Percentiles rank a stretch among this genome's conserved stretches.
phyloP scores from a whole-genome alignment of 2,329 filamentous ascomycete genomes.

The Talaromyces islandicus region DNA sequence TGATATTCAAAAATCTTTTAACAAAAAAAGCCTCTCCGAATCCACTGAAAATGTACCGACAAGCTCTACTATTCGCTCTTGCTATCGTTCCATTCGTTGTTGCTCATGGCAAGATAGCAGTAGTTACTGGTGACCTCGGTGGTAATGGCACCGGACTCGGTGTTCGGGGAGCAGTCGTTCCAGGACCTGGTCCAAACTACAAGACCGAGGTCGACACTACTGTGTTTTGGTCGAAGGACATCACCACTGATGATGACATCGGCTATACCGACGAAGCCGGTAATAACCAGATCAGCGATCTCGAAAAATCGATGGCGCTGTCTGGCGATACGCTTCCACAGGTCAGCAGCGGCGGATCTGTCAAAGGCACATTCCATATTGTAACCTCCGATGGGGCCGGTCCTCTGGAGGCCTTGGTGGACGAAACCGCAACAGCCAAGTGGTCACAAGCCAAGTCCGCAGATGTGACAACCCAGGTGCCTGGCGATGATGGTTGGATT shows the following conservation, averaged over 20 bases:
- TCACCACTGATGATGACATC: constrained; percentile 3
- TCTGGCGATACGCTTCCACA: constrained; percentile 4
- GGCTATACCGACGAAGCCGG: constrained; percentile 4
- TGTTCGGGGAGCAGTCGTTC: constrained; percentile 5
- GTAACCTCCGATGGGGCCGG: constrained; percentile 8
- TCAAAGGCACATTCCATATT: constrained; percentile 6
- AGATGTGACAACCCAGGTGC: neutral
- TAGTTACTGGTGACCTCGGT: constrained; percentile 7
- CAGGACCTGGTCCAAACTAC: constrained; percentile 5
- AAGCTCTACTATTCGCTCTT: neutral
- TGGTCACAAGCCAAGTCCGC: constrained; percentile 5
- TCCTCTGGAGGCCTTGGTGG: constrained; percentile 5
- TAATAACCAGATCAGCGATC: constrained; percentile 5
- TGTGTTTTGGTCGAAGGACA: constrained; percentile 6
- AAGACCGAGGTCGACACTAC: constrained; percentile 9
- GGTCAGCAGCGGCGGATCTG: constrained; percentile 8
- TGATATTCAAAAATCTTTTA: neutral
- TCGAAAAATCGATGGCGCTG: neutral
- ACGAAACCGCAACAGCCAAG: constrained; percentile 3
- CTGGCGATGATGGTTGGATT: constrained; percentile 1
- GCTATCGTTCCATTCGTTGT: neutral
- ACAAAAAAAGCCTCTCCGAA: neutral
- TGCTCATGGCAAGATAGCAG: constrained; percentile 9
- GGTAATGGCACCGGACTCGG: constrained; percentile 9
- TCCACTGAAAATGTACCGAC: neutral